Conservation (phyloP, 1,284 basidiomycete genomes). For the Ceratobasidium sp. region DNA sequence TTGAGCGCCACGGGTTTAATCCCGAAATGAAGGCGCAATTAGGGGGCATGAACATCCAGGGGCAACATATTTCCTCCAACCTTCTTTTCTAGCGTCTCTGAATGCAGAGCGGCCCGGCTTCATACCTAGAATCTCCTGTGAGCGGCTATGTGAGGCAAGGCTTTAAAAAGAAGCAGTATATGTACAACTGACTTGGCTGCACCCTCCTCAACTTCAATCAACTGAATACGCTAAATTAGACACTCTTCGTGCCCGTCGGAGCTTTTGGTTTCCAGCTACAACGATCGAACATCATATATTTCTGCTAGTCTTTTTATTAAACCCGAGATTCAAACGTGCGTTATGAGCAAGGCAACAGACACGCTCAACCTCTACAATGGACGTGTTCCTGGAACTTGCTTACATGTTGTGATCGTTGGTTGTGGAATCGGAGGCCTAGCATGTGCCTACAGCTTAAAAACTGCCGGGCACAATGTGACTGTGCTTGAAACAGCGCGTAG, state of each 20-base stretch:
- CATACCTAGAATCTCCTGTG: neutral
- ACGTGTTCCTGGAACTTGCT: slow-evolving; percentile 55
- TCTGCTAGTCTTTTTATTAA: neutral
- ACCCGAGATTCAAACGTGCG: neutral
- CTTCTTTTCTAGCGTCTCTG: slow-evolving; percentile 9
- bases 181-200: neutral
- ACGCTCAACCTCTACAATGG: slow-evolving; percentile 29
- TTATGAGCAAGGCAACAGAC: neutral
- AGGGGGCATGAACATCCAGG: slow-evolving; percentile 20
- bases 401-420: slow-evolving; percentile 65
- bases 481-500: slow-evolving; percentile 63
- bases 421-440: slow-evolving; percentile 67
- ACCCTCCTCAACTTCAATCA: neutral
- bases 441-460: slow-evolving; percentile 62
- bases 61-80: neutral
- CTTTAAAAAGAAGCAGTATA: neutral
- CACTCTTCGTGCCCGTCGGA: neutral
- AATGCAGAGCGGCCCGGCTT: neutral
- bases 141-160: neutral
- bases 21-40: slow-evolving; percentile 24
- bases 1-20: slow-evolving; percentile 2
- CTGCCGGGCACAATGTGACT: slow-evolving; percentile 65
- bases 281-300: neutral
- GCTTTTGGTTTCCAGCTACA: neutral
- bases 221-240: neutral